Conservation (phyloP, 192 early-diverging fungal genomes). For the Rhizoclosmatium sp. region DNA sequence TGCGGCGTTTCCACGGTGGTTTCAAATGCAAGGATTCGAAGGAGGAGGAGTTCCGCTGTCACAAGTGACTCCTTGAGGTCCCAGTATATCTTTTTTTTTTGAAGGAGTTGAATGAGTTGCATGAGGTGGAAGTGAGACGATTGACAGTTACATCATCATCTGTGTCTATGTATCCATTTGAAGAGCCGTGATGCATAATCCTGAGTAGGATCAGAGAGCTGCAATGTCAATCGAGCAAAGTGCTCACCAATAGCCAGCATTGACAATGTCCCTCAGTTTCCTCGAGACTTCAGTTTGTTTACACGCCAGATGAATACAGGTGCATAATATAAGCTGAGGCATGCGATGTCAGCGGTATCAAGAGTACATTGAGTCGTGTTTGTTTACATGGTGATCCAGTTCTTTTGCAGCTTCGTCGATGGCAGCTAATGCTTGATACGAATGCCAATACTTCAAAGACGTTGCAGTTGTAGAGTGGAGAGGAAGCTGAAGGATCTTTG, state of each 20-base stretch:
- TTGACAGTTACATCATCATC: conserved; percentile 32
- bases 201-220: not conserved
- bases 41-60: conserved; percentile 30
- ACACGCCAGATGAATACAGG: conserved; percentile 35
- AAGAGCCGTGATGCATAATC: not conserved
- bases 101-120: not conserved
- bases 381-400: not conserved
- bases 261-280: conserved; percentile 39
- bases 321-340: conserved; percentile 8
- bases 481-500: conserved; percentile 5
- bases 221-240: not conserved
- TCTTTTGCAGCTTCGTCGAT: not conserved
- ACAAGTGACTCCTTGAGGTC: conserved; percentile 38
- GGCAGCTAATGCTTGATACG: not conserved
- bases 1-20: conserved; percentile 35
- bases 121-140: not conserved
- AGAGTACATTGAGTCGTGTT: not conserved
- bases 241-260: conserved; percentile 28
- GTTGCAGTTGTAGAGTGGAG: conserved; percentile 15
- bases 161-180: conserved; percentile 19
- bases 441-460: conserved; percentile 14
- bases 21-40: conserved; percentile 34
- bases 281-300: conserved; percentile 32
- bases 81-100: conserved; percentile 30
- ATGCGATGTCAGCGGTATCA: not conserved